These are phyloP conservation scores for Colletotrichum sojae DNA, from an alignment of 2,329 filamentous ascomycete genomes.

Conservation along the genomic window DNA sequence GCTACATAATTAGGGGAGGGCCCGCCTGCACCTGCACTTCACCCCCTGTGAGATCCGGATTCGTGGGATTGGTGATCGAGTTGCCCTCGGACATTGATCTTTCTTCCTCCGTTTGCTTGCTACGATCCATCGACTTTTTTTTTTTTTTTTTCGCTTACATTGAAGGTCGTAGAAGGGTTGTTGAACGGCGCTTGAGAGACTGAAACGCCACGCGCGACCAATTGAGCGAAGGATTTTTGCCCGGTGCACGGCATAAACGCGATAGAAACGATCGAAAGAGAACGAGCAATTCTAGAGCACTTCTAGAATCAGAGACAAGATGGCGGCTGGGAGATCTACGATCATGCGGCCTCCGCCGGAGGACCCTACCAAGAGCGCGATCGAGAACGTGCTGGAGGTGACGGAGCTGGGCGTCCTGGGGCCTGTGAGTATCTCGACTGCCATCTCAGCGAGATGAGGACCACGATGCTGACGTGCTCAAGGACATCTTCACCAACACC, in stretches of 20 bases:
- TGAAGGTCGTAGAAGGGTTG: background rate
- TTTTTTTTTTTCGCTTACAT: background rate
- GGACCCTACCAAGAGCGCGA: slow-evolving; percentile 80
- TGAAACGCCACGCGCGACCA: slow-evolving; percentile 5
- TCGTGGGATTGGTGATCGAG: background rate
- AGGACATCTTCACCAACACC: slow-evolving; percentile 96
- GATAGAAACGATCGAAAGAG: background rate
- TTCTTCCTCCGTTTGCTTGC: background rate
- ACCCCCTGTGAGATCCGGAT: slow-evolving; percentile 7
- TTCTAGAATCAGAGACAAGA: background rate
- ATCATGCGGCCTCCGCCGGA: slow-evolving; percentile 82
- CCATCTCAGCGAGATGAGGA: background rate
- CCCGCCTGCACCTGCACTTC: background rate
- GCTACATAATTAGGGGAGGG: slow-evolving; percentile 32
- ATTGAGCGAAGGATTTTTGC: background rate
- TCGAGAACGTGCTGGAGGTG: slow-evolving; percentile 92
- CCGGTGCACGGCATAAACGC: too few relatives aligned
- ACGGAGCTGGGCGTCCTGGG: slow-evolving; percentile 83
- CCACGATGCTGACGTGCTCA: background rate
- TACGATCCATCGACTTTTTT: background rate
- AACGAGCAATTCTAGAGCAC: background rate
- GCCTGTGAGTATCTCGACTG: slow-evolving; percentile 66
- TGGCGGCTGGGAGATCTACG: slow-evolving; percentile 58
- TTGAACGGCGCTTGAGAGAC: too few relatives aligned
- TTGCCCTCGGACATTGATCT: background rate